Percentiles rank a stretch among this genome's conserved stretches.
These are phyloP conservation scores for Nemania abortiva DNA, from an alignment of 2,329 filamentous ascomycete genomes.

Conservation along the genomic window DNA sequence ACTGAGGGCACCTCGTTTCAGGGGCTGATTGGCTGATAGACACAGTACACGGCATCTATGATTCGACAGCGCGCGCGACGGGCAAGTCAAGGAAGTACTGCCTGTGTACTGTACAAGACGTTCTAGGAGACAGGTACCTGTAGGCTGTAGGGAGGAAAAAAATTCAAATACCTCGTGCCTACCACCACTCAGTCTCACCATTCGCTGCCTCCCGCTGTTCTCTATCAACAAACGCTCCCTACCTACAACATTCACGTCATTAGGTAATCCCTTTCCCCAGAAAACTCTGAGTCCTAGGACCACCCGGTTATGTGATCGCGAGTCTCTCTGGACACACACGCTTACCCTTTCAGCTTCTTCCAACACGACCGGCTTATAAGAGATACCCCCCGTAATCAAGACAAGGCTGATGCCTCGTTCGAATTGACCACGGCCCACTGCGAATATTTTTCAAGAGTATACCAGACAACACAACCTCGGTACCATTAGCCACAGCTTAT, in stretches of 20 bases:
- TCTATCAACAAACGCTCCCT: conserved; percentile 2
- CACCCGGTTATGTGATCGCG: conserved; percentile 23
- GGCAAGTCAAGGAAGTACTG: background rate
- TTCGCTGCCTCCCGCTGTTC: background rate
- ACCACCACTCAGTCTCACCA: background rate
- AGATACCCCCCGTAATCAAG: conserved; percentile 19
- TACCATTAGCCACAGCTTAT: conserved; percentile 1
- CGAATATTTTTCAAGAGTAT: background rate
- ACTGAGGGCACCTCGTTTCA: conserved; percentile 5
- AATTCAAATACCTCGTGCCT: conserved; percentile 2
- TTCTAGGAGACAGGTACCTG: background rate
- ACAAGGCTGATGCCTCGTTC: background rate
- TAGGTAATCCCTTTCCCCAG: conserved; percentile 29
- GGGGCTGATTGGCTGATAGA: conserved; percentile 27
- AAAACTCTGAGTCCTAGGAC: conserved; percentile 26
- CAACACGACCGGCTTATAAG: conserved; percentile 13
- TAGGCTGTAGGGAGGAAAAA: background rate
- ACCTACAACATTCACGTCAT: conserved; percentile 11
- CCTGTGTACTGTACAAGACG: conserved; percentile 1
- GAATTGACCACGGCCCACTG: background rate
- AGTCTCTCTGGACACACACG: conserved; percentile 12
- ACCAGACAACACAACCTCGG: background rate
- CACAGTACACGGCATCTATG: background rate
- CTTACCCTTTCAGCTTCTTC: conserved; percentile 2
- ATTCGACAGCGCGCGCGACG: conserved; percentile 5